A percentile compares a stretch with the other conserved stretches of the same genome.
Conservation (phyloP, 148 eudicot genomes). For the Pharnaceum exiguum region DNA sequence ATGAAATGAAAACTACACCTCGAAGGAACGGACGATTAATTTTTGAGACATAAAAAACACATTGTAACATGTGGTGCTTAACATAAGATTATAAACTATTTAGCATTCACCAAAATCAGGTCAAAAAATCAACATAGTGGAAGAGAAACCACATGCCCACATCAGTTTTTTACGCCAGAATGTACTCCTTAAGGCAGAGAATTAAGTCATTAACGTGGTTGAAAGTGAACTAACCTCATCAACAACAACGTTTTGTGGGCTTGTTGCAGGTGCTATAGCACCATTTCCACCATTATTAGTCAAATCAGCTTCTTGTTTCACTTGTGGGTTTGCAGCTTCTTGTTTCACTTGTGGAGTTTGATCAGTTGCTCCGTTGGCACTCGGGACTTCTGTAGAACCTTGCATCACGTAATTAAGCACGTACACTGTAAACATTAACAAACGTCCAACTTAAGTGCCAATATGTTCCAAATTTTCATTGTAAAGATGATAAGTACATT, state of each 20-base stretch:
- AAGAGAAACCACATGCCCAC: too few relatives aligned
- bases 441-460: neutral
- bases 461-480: neutral
- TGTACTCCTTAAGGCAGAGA: too few relatives aligned
- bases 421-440: neutral
- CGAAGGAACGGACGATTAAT: too few relatives aligned
- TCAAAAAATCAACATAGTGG: too few relatives aligned
- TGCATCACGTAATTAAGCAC: slow-evolving; percentile 8
- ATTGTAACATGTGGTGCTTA: too few relatives aligned
- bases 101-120: too few relatives aligned
- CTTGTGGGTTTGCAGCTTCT: neutral
- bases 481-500: too few relatives aligned
- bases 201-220: too few relatives aligned
- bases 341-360: neutral
- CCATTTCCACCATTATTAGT: neutral
- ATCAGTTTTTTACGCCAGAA: too few relatives aligned
- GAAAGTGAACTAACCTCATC: slow-evolving; percentile 27
- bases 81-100: too few relatives aligned
- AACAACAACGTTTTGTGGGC: slow-evolving; percentile 3
- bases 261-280: neutral
- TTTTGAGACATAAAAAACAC: too few relatives aligned
- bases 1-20: too few relatives aligned
- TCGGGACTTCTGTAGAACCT: slow-evolving; percentile 17
- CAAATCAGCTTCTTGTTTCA: neutral
- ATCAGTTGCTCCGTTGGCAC: slow-evolving; percentile 14